These are phyloP conservation scores for Lactuca saligna DNA, from an alignment of 129 eudicot species.

Conservation along the genomic window DNA sequence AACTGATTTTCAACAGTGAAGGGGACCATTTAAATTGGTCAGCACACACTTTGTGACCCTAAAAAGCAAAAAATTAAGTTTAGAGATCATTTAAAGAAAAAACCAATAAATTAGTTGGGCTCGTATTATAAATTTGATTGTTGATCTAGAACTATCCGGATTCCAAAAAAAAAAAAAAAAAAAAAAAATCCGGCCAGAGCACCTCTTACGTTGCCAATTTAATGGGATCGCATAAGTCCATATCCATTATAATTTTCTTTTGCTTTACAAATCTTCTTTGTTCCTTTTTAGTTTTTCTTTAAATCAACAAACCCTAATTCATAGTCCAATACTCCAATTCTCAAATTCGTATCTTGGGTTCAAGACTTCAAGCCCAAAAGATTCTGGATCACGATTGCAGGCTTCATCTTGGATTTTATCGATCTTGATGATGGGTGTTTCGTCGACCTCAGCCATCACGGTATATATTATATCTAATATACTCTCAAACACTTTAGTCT, in stretches of 20 bases:
- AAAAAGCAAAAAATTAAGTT: too few species aligned
- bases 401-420: slow-evolving; percentile 21
- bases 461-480: slow-evolving; percentile 6
- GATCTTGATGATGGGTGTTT: not conserved
- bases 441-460: slow-evolving; percentile 17
- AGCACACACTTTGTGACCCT: too few species aligned
- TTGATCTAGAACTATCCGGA: too few species aligned
- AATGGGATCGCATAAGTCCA: slow-evolving; percentile 37
- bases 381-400: slow-evolving; percentile 36
- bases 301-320: not conserved
- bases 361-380: slow-evolving; percentile 27
- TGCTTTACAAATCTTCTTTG: not conserved
- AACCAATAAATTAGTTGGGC: too few species aligned
- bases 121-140: too few species aligned
- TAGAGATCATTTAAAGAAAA: too few species aligned
- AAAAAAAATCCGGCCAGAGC: too few species aligned
- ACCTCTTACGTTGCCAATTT: not conserved
- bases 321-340: slow-evolving; percentile 14
- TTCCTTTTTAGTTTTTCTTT: too few species aligned
- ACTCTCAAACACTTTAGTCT: too few species aligned
- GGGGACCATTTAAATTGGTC: too few species aligned
- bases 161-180: too few species aligned
- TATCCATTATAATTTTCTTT: not conserved
- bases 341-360: not conserved
- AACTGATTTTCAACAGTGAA: too few species aligned